These are phyloP conservation scores for Elongisporangium anandrum DNA, from an alignment of 352 stramenopile genomes.

Conservation along the genomic window DNA sequence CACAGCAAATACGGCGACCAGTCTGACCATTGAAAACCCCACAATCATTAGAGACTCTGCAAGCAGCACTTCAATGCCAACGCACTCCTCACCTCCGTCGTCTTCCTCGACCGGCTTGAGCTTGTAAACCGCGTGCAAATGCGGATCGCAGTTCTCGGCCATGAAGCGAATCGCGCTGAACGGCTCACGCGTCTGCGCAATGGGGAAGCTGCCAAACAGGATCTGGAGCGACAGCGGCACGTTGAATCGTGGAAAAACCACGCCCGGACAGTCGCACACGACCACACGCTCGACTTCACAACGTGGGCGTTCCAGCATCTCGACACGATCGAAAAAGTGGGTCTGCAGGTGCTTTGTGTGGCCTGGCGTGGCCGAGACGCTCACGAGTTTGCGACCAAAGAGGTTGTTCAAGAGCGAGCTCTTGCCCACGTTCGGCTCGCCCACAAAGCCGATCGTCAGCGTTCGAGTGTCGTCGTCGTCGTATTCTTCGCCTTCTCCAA, in stretches of 20 bases:
- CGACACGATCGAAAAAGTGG: constrained; percentile 59
- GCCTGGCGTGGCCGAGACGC: constrained; percentile 69
- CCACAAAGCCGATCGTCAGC: constrained; percentile 93
- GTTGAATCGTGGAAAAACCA: constrained; percentile 75
- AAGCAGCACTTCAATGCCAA: no score
- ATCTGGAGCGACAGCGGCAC: constrained; percentile 71
- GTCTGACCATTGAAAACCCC: constrained; percentile 10
- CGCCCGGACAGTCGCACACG: constrained; percentile 75
- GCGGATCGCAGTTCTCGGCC: constrained; percentile 72
- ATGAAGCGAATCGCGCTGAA: constrained; percentile 85
- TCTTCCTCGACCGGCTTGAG: constrained; percentile 68
- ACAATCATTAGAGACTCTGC: no score
- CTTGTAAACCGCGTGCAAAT: constrained; percentile 78
- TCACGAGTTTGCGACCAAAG: constrained; percentile 74
- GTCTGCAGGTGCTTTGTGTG: constrained; percentile 85
- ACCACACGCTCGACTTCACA: constrained; percentile 35
- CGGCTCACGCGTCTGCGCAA: constrained; percentile 81
- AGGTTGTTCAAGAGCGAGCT: constrained; percentile 92
- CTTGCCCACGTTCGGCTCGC: constrained; percentile 97
- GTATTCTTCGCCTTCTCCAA: constrained; percentile 77
- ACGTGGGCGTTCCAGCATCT: constrained; percentile 31
- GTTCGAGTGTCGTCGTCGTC: constrained; percentile 45
- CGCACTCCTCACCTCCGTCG: constrained; percentile 44
- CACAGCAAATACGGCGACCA: constrained; percentile 78
- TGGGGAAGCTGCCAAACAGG: constrained; percentile 79